Base-by-base conservation (phyloP, 2,329 filamentous ascomycete genomes). In the Pseudocercospora macadamiae region DNA sequence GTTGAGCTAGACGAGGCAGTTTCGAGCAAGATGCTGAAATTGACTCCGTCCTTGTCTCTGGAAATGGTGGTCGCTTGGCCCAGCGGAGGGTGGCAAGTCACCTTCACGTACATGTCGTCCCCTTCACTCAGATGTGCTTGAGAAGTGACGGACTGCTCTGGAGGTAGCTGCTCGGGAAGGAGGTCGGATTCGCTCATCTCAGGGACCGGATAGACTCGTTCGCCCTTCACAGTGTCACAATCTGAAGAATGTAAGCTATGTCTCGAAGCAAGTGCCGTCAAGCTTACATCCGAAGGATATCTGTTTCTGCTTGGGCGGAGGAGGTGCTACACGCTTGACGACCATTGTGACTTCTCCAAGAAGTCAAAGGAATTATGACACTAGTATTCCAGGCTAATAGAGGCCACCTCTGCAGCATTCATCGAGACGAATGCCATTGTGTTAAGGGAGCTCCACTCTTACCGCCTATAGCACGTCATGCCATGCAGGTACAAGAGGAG, bases 11-110 rank as follows among this genome's bases (percentile, higher is more conserved):
- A 54, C n/a, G 61, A 55, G 12, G 55, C 54, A 9, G 64, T 67
- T 55, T 71, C 70, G 19, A 73, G 55, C 10, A 93, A 74, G 5
- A 89, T 87, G 0, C 83, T 87, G 65, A 97, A 88, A 1, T 73
- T 71, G 36, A 89, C 77, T 68, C 82, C 65, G 2, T 62, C 68
- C n/a, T 75, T 72, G 16, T 73, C 66, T 36, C 75, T 70, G 23
- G 78, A 74, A 18, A 90, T 70, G 49, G 84, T 80, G 1, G 90
- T 92, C 21, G 89, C 82, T 71, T 93, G 89, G 1, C 88, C 90
- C 52, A 96, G 75, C 1, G 91, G 85, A 10, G 93, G 93, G 68
- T 86, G 87, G 60, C 81, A 85, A 4, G 80, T 82, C 12, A 89
- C 73, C 61, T 80, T 78, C 19, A 83, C 80, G 69, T 82, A 82